These are phyloP conservation scores for Taiozyma onychis DNA, from an alignment of 1,139 yeast species.

Conservation along the genomic window DNA sequence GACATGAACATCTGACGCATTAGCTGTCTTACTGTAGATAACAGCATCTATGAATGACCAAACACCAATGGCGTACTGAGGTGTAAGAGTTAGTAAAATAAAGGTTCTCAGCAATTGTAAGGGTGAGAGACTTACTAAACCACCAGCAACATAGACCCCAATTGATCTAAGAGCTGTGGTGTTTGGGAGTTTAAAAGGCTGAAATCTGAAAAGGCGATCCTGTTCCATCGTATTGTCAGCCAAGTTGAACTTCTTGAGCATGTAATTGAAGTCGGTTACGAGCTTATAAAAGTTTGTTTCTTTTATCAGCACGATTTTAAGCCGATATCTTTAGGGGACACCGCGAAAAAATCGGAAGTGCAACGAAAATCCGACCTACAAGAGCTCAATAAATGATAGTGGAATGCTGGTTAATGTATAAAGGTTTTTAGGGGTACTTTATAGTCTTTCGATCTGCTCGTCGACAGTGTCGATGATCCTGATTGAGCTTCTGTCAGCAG, in stretches of 20 bases:
- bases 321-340: background rate
- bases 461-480: slow-evolving; percentile 32
- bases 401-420: background rate
- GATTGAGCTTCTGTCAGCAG: slow-evolving; percentile 21
- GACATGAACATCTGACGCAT: slow-evolving; percentile 82
- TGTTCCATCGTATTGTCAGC: slow-evolving; percentile 16
- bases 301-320: background rate
- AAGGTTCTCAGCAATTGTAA: slow-evolving; percentile 4
- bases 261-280: background rate
- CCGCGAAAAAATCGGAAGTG: background rate
- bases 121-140: slow-evolving; percentile 29
- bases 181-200: slow-evolving; percentile 54
- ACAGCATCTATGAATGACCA: slow-evolving; percentile 91
- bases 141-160: slow-evolving; percentile 75
- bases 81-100: slow-evolving; percentile 10
- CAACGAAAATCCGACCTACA: background rate
- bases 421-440: background rate
- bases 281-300: background rate
- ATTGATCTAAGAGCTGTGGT: slow-evolving; percentile 65
- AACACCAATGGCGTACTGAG: slow-evolving; percentile 70
- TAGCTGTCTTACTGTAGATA: slow-evolving; percentile 74
- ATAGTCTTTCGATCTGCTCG: slow-evolving; percentile 34
- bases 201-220: slow-evolving; percentile 45
- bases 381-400: no score
- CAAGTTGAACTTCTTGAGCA: background rate